Conservation (phyloP, 75 land plant species). For the Ceratopteris richardii region DNA sequence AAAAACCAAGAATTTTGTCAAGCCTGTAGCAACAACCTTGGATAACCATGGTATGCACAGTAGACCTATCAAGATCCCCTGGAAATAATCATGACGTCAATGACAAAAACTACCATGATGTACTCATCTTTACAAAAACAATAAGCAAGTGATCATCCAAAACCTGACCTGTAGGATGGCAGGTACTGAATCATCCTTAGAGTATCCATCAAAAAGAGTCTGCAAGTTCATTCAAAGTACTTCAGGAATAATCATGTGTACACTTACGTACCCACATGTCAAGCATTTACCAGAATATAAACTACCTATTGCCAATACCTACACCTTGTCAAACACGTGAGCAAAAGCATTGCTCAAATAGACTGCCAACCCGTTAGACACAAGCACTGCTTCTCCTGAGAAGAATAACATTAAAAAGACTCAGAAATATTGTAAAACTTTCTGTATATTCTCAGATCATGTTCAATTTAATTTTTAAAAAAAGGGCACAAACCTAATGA, state of each 20-base stretch:
- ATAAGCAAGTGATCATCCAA: not conserved
- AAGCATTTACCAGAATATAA: not conserved
- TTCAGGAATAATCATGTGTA: no score
- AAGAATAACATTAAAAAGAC: not conserved
- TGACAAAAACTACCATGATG: no score
- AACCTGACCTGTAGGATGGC: conserved; percentile 12
- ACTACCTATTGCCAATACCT: conserved; percentile 1
- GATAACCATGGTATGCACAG: conserved; percentile 35
- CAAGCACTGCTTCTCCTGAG: conserved; percentile 65
- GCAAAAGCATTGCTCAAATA: conserved; percentile 53
- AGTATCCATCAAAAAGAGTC: no score
- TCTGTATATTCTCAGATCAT: not conserved
- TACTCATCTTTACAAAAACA: no score
- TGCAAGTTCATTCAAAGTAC: no score
- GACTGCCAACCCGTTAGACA: conserved; percentile 57
- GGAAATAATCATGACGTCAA: conserved; percentile 3
- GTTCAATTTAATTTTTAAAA: not conserved
- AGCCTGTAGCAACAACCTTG: conserved; percentile 17
- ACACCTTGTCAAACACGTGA: conserved; percentile 46
- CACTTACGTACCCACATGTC: no score
- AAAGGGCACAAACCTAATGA: conserved; percentile 43
- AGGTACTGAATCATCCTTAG: conserved; percentile 10
- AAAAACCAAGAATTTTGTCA: conserved; percentile 4
- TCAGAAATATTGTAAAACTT: not conserved
- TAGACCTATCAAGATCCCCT: conserved; percentile 53